These are phyloP conservation scores for Leccinum rimulosum DNA, from an alignment of 768 basidiomycete genomes.

Conservation along the genomic window DNA sequence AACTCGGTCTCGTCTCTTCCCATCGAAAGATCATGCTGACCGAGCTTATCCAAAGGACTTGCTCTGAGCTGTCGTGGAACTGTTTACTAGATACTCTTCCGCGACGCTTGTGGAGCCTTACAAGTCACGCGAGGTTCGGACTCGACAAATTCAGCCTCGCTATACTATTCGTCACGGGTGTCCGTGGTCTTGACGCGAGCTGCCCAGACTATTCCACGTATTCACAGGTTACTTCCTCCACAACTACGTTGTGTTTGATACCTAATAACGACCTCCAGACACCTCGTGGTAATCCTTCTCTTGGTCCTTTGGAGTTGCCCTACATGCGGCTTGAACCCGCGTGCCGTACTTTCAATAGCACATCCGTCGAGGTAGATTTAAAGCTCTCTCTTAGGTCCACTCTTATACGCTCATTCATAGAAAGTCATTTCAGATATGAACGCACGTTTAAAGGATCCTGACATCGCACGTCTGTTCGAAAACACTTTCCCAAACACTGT, in stretches of 20 bases:
- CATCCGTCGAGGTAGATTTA: constrained; percentile 63
- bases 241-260: not conserved
- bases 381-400: not conserved
- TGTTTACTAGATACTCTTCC: constrained; percentile 3
- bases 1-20: not conserved
- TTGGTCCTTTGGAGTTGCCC: constrained; percentile 61
- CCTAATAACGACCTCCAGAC: constrained; percentile 33
- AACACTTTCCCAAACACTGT: constrained; percentile 83
- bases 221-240: constrained; percentile 42
- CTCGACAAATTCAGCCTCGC: constrained; percentile 23
- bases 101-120: constrained; percentile 9
- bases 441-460: constrained; percentile 66
- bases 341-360: constrained; percentile 76
- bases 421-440: constrained; percentile 77
- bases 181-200: constrained; percentile 25
- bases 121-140: constrained; percentile 18
- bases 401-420: constrained; percentile 32
- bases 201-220: constrained; percentile 66
- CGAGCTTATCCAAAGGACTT: constrained; percentile 8
- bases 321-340: constrained; percentile 68
- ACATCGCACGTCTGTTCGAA: constrained; percentile 75
- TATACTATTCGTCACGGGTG: constrained; percentile 20
- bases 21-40: constrained; percentile 4
- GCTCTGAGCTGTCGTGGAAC: constrained; percentile 2
- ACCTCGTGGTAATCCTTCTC: constrained; percentile 59